phyloP scores from a whole-genome alignment of 345 rosid genomes.

The Limnanthes douglasii region DNA sequence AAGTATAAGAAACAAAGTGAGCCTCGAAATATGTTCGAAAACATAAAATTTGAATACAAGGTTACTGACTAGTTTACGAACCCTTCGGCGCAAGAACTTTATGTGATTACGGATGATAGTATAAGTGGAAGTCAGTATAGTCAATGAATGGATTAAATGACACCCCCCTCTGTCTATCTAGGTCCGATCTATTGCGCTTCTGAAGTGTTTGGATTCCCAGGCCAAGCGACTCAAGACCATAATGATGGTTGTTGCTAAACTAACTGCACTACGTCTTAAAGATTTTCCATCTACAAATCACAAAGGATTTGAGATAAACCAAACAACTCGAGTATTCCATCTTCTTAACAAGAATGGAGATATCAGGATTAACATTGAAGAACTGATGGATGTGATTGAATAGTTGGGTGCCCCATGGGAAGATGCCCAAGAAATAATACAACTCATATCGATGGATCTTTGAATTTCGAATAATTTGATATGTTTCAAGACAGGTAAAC shows the following conservation, averaged over 20 bases:
- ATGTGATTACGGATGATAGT: too few relatives aligned
- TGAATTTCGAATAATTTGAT: conserved; percentile 80
- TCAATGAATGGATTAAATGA: too few relatives aligned
- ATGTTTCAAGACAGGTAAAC: conserved; percentile 65
- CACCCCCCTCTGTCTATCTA: too few relatives aligned
- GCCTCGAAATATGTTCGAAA: too few relatives aligned
- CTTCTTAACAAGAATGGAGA: conserved; percentile 84
- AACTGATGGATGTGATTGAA: conserved; percentile 90
- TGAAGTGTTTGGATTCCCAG: conserved; percentile 25
- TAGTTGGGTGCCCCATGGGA: conserved; percentile 93
- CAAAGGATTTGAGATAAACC: conserved; percentile 28
- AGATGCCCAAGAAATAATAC: conserved; percentile 91
- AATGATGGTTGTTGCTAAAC: conserved; percentile 93
- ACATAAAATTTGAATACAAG: too few relatives aligned
- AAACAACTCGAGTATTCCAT: conserved; percentile 50
- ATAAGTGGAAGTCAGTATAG: too few relatives aligned
- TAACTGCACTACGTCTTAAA: conserved; percentile 80
- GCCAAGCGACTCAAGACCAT: conserved; percentile 80
- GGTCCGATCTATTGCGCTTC: too few relatives aligned
- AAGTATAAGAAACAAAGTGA: too few relatives aligned
- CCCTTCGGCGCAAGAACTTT: too few relatives aligned
- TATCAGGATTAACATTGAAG: conserved; percentile 91
- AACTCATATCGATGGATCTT: conserved; percentile 82
- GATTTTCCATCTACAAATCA: conserved; percentile 45
- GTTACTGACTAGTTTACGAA: too few relatives aligned